Base-by-base conservation (phyloP, 2,329 filamentous ascomycete genomes). In the Aspergillus sp. region DNA sequence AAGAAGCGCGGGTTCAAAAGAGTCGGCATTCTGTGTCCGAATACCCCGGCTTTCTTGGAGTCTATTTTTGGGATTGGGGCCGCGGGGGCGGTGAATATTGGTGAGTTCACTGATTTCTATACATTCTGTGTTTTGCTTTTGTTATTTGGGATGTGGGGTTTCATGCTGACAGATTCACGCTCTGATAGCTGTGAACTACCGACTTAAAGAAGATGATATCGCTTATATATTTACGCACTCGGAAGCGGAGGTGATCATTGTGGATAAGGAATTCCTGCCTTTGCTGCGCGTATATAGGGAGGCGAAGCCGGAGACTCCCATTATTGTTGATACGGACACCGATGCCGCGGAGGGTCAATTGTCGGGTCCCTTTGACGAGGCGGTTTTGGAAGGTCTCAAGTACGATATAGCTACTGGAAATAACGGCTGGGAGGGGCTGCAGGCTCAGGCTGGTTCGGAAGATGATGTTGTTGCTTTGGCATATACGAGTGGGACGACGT, bases 31-130 rank as follows among this genome's bases (percentile, higher is more conserved):
- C 82, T 99, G 10, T 88, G 88, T 8, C 91, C 95, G 3, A 99
- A 99, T 74, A 99, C 95, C 1, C 95, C 95, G 0, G 93, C 93
- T 0, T 98, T 98, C 70, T 82, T 99, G 27, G 94, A 98, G 78
- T 86, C 88, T 6, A 91, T 96, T 63, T 99, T 91, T 71, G 95
- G 90, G 1, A 89, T 97, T 67, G 88, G 88, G 0, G 93, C 90
- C 1, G 90, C 90, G 0, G 92, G 92, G 1, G 90, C 83, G 7
- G 85, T 96, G 23, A 87, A 92, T 62, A 90, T 96, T 56, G 83
- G 82, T 82, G 72, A 62, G 78, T 27, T 1, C 4, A 13, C 11
- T 50, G 8, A 55, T 38, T 38, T 42, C 32, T 27, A 30, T 19
- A n/a, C n/a, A n/a, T n/a, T n/a, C n/a, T n/a, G n/a, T n/a, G n/a